phyloP scores from a whole-genome alignment of 2,329 filamentous ascomycete species.

The Phaeosphaeriaceae sp. region DNA sequence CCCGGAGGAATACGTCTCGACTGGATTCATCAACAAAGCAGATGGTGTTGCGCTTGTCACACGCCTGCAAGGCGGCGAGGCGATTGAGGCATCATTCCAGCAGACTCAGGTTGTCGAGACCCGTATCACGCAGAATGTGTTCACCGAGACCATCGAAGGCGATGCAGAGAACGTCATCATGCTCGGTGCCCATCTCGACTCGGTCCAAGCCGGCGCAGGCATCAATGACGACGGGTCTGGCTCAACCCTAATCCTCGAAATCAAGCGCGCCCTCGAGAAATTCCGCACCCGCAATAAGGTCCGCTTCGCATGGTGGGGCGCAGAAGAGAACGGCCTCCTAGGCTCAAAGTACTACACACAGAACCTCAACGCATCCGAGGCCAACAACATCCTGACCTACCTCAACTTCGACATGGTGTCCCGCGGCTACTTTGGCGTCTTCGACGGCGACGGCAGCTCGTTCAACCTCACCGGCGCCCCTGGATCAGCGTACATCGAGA shows the following conservation, averaged over 20 bases:
- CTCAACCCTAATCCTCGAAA: slow-evolving; percentile 46
- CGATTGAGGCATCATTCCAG: slow-evolving; percentile 51
- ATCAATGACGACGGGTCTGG: slow-evolving; percentile 54
- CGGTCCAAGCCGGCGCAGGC: slow-evolving; percentile 46
- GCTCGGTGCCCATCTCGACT: slow-evolving; percentile 49
- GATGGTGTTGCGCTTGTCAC: slow-evolving; percentile 53
- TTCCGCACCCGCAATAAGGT: slow-evolving; percentile 51
- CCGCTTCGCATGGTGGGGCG: slow-evolving; percentile 51
- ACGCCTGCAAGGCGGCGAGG: slow-evolving; percentile 51
- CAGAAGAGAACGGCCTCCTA: slow-evolving; percentile 50
- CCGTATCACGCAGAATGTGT: slow-evolving; percentile 56
- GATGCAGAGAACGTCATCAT: slow-evolving; percentile 48
- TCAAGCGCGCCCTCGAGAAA: slow-evolving; percentile 46
- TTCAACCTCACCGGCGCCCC: slow-evolving; percentile 43
- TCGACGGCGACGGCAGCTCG: slow-evolving; percentile 48
- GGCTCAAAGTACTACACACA: slow-evolving; percentile 49
- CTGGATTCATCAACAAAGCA: slow-evolving; percentile 52
- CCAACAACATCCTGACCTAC: slow-evolving; percentile 49
- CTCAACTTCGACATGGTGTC: slow-evolving; percentile 55
- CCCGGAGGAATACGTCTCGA: slow-evolving; percentile 44
- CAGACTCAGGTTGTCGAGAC: slow-evolving; percentile 57
- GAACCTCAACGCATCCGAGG: slow-evolving; percentile 38
- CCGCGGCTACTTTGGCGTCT: slow-evolving; percentile 48
- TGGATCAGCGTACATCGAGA: slow-evolving; percentile 45
- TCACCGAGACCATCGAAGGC: slow-evolving; percentile 49